phyloP scores from a whole-genome alignment of 768 basidiomycete genomes.

The Pleurotus eryngii region DNA sequence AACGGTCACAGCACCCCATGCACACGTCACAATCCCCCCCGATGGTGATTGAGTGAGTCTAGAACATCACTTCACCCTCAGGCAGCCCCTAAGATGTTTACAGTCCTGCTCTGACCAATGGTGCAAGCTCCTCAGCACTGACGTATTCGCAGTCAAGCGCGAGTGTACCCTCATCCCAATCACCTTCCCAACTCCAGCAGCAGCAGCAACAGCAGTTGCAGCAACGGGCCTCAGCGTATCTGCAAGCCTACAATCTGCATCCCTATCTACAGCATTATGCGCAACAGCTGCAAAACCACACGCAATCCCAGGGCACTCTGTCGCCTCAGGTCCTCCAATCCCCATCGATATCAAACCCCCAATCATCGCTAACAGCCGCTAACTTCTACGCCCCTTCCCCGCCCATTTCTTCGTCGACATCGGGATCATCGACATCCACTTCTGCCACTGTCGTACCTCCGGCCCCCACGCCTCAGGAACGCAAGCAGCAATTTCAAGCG shows the following conservation, averaged over 20 bases:
- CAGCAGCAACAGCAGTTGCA: conserved; percentile 31
- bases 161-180: conserved; percentile 16
- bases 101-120: conserved; percentile 62
- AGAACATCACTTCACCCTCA: conserved; percentile 10
- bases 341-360: conserved; percentile 38
- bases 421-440: conserved; percentile 9
- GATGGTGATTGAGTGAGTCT: conserved; percentile 71
- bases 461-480: conserved; percentile 46
- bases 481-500: conserved; percentile 49
- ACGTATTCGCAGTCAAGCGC: conserved; percentile 36
- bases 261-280: conserved; percentile 26
- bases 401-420: not conserved
- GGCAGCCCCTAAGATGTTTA: conserved; percentile 10
- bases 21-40: conserved; percentile 28
- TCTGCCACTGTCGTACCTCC: conserved; percentile 14
- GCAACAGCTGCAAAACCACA: conserved; percentile 31
- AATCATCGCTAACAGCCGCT: conserved; percentile 30
- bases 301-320: conserved; percentile 56
- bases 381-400: conserved; percentile 26
- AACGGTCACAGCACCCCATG: conserved; percentile 22
- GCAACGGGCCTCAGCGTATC: conserved; percentile 9
- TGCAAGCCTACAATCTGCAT: conserved; percentile 18
- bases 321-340: conserved; percentile 70
- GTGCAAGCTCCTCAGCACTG: conserved; percentile 37
- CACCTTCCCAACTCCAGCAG: conserved; percentile 29